These are phyloP conservation scores for Hyphopichia khmerensis DNA, from an alignment of 1,139 yeast species.

Conservation along the genomic window DNA sequence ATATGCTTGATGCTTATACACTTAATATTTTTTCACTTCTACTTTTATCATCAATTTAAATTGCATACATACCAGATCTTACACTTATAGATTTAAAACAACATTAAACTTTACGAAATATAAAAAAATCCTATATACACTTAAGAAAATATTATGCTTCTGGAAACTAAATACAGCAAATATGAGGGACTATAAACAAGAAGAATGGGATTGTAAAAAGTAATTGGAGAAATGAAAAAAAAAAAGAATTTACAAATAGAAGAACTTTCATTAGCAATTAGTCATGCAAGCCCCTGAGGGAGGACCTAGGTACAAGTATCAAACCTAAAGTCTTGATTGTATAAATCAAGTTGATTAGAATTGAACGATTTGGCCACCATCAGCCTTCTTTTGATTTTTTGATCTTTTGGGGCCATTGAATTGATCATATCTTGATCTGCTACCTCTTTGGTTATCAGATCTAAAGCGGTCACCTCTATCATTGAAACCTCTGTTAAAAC, in stretches of 20 bases:
- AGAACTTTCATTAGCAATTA: no score
- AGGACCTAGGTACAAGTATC: no score
- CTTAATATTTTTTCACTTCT: neutral
- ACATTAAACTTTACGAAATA: neutral
- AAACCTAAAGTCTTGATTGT: no score
- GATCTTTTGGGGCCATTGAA: neutral
- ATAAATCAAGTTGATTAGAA: no score
- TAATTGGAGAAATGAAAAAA: neutral
- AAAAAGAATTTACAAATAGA: no score
- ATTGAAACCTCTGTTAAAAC: slow-evolving; percentile 31
- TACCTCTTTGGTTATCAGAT: neutral
- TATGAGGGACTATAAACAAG: neutral
- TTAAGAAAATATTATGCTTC: neutral
- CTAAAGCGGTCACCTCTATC: slow-evolving; percentile 34
- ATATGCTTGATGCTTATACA: neutral
- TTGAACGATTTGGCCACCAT: neutral
- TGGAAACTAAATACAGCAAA: neutral
- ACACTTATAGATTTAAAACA: no score
- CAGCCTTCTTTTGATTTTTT: neutral
- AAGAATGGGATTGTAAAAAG: neutral
- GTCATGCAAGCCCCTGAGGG: no score
- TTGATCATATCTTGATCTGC: neutral
- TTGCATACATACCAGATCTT: neutral
- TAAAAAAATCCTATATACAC: neutral
- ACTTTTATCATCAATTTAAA: no score